phyloP scores from a whole-genome alignment of 2,329 filamentous ascomycete genomes.

The Pseudogymnoascus verrucosus region DNA sequence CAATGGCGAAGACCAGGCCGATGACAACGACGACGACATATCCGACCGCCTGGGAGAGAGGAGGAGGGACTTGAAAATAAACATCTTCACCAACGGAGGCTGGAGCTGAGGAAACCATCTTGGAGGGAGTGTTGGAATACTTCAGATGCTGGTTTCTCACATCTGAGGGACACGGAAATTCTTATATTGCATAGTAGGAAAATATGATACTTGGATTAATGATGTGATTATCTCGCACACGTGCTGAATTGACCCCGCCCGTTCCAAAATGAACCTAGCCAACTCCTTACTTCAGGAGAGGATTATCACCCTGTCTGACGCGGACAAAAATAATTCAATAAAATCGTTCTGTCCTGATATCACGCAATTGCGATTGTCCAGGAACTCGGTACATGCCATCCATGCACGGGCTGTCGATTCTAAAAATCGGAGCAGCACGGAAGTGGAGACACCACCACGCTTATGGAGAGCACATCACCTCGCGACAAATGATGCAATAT shows the following conservation, averaged over 20 bases:
- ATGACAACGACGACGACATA: slow-evolving; percentile 36
- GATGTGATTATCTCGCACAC: not conserved
- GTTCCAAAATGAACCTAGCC: not conserved
- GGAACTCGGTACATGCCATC: not conserved
- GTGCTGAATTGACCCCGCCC: not conserved
- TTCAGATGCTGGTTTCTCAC: not conserved
- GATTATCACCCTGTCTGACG: no score
- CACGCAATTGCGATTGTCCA: not conserved
- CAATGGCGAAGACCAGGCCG: slow-evolving; percentile 33
- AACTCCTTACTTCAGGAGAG: not conserved
- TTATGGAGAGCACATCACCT: slow-evolving; percentile 4
- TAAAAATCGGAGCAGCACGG: not conserved
- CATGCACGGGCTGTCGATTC: not conserved
- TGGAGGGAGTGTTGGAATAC: not conserved
- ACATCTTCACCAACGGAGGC: not conserved
- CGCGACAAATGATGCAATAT: slow-evolving; percentile 6
- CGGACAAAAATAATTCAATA: no score
- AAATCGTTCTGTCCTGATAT: not conserved
- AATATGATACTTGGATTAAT: not conserved
- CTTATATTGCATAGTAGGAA: not conserved
- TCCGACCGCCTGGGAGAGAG: slow-evolving; percentile 32
- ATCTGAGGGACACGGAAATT: not conserved
- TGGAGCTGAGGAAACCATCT: not conserved
- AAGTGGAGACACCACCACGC: not conserved
- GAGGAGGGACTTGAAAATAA: slow-evolving; percentile 23